A percentile compares a stretch with the other conserved stretches of the same genome.
phyloP scores from a whole-genome alignment of 345 rosid genomes.

The Eucalyptus albens region DNA sequence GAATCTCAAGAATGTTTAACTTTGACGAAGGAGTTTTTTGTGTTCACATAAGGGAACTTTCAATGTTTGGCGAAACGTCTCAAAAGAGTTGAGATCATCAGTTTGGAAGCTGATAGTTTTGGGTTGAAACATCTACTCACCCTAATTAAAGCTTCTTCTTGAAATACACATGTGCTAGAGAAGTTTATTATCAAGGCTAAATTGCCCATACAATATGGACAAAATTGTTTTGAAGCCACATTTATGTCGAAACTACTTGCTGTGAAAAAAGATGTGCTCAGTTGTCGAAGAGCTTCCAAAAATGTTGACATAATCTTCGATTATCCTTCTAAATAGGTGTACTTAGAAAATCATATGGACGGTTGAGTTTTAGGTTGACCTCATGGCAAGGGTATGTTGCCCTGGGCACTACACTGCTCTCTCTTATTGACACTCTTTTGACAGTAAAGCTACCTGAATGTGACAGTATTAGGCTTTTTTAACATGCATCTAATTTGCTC shows the following conservation, averaged over 20 bases:
- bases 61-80: background rate
- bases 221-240: background rate
- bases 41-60: background rate
- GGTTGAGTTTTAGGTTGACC: background rate
- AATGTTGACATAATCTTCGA: background rate
- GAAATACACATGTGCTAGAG: background rate
- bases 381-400: background rate
- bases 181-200: background rate
- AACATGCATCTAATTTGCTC: background rate
- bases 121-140: background rate
- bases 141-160: background rate
- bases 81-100: background rate
- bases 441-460: background rate
- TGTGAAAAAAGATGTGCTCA: background rate
- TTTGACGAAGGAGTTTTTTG: background rate
- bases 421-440: background rate
- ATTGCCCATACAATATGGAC: background rate
- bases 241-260: background rate
- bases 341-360: background rate
- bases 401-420: background rate
- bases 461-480: background rate
- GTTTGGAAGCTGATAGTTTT: background rate
- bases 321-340: background rate
- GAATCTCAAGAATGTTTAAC: background rate
- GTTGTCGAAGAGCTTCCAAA: background rate